Conservation (phyloP, 192 early-diverging fungal genomes). For the Rhizophagus sp. region DNA sequence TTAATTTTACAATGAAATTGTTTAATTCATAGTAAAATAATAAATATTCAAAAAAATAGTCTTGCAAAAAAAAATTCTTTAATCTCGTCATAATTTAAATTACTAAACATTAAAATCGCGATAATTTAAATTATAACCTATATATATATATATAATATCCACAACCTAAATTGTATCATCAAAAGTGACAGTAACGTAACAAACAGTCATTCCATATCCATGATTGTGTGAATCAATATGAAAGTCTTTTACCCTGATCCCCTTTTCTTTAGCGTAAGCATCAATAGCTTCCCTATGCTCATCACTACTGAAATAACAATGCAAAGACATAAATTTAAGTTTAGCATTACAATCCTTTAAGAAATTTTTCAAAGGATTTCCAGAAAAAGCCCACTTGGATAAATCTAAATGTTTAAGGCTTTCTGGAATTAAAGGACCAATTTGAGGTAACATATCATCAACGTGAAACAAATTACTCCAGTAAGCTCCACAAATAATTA, state of each 20-base stretch:
- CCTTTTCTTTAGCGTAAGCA: background rate
- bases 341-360: background rate
- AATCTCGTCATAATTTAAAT: too few relatives aligned
- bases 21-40: too few relatives aligned
- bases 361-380: background rate
- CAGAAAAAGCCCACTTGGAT: conserved; percentile 6
- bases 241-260: background rate
- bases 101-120: too few relatives aligned
- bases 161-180: background rate
- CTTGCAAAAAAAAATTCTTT: too few relatives aligned
- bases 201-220: conserved; percentile 16
- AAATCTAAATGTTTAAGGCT: conserved; percentile 1
- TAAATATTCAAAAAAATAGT: too few relatives aligned
- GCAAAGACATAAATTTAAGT: background rate
- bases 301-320: conserved; percentile 5
- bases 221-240: background rate
- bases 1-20: too few relatives aligned
- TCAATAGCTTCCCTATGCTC: background rate
- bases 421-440: background rate
- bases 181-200: background rate
- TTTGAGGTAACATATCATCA: conserved; percentile 14
- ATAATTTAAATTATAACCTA: too few relatives aligned
- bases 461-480: background rate
- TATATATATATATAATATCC: too few relatives aligned
- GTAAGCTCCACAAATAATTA: conserved; percentile 2